Evolutionary conservation across 1,284 basidiomycete genomes (phyloP).

Genomic region (Tilletia indica): DNA sequence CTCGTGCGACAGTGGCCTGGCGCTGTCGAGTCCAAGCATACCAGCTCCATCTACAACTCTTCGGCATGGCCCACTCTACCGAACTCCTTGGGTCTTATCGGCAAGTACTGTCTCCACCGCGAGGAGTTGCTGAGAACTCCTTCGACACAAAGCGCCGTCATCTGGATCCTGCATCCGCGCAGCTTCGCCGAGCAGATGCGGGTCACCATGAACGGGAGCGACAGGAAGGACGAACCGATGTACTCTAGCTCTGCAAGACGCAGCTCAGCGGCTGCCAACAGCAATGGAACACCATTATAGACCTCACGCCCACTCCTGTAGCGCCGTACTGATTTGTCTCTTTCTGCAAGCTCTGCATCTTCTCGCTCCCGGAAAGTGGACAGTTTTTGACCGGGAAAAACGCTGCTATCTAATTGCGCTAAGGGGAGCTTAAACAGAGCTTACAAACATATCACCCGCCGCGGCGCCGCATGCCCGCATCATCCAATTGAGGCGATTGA

Average conservation of each 20-base stretch:
- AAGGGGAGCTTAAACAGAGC: no score
- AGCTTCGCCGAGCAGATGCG: constrained; percentile 42
- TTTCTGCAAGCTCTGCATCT: no score
- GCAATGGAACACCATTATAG: background rate
- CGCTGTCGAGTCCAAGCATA: constrained; percentile 12
- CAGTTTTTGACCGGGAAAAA: no score
- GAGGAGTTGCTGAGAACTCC: background rate
- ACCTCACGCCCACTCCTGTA: no score
- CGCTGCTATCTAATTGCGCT: no score
- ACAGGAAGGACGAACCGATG: no score
- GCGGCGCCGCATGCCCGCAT: no score
- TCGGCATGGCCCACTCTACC: constrained; percentile 7
- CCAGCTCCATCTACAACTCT: constrained; percentile 24
- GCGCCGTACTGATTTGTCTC: no score
- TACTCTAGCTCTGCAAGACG: background rate
- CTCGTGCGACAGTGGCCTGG: constrained; percentile 27
- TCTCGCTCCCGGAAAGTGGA: no score
- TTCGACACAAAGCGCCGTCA: background rate
- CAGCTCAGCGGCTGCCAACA: background rate
- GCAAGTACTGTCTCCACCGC: background rate
- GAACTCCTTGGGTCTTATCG: background rate
- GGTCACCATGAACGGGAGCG: no score
- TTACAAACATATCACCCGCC: no score
- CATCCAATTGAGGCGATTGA: no score
- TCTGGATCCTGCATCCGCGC: constrained; percentile 37